Conservation (phyloP, 768 basidiomycete species). For the Agaricus subrufescens region DNA sequence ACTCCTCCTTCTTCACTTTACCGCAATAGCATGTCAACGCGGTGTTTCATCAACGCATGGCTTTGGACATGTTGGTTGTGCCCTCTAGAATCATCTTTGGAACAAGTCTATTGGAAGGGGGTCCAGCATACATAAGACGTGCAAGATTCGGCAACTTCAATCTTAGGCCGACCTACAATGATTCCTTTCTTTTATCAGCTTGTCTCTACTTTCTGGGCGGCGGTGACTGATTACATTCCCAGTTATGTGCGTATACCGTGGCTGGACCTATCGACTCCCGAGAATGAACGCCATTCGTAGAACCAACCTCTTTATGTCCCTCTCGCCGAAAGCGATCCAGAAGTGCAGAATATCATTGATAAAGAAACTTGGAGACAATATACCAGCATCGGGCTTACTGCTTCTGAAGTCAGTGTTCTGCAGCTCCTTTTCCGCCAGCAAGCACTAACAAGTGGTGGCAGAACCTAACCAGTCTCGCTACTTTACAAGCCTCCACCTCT, state of each 20-base stretch:
- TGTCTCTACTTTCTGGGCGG: slow-evolving; percentile 30
- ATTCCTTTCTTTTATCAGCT: background rate
- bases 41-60: too few relatives aligned
- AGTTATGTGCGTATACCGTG: slow-evolving; percentile 46
- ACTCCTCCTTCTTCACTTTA: too few relatives aligned
- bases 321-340: slow-evolving; percentile 88
- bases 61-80: too few relatives aligned
- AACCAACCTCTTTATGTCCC: slow-evolving; percentile 89
- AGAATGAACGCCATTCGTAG: slow-evolving; percentile 33
- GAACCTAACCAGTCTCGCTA: slow-evolving; percentile 95
- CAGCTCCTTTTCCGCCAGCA: too few relatives aligned
- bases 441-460: slow-evolving; percentile 22
- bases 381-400: slow-evolving; percentile 96
- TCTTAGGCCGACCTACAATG: too few relatives aligned
- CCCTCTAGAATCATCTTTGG: too few relatives aligned
- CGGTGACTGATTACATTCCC: slow-evolving; percentile 57
- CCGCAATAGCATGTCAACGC: too few relatives aligned
- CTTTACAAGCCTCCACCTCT: slow-evolving; percentile 98
- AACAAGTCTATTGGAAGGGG: too few relatives aligned
- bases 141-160: too few relatives aligned
- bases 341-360: slow-evolving; percentile 95
- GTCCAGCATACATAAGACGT: too few relatives aligned
- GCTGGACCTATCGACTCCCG: background rate
- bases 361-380: slow-evolving; percentile 99
- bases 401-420: slow-evolving; percentile 74